phyloP scores from a whole-genome alignment of 176 grass and related monocot species.

The Rhipidocladum racemiflorum region DNA sequence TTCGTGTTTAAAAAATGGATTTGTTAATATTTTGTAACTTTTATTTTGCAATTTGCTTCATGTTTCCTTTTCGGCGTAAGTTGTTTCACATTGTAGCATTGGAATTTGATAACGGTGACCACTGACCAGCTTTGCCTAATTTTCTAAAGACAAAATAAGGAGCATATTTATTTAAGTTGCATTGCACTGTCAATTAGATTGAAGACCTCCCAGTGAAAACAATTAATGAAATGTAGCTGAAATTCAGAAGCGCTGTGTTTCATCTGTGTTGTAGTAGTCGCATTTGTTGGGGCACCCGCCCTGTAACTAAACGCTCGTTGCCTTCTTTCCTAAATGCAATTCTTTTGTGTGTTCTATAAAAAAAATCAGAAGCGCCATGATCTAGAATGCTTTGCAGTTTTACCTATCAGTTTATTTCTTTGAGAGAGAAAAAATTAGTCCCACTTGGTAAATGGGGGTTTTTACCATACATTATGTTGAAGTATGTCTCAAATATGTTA shows the following conservation, averaged over 20 bases:
- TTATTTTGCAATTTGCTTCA: neutral
- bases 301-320: no score
- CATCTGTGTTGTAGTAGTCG: no score
- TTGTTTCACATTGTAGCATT: neutral
- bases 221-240: neutral
- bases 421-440: neutral
- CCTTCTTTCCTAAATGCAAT: no score
- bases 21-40: neutral
- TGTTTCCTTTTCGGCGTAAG: neutral
- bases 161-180: slow-evolving; percentile 4
- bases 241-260: neutral
- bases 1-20: neutral
- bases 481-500: neutral
- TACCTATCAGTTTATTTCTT: neutral
- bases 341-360: no score
- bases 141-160: neutral
- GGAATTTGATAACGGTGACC: neutral
- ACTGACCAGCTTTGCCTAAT: neutral
- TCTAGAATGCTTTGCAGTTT: slow-evolving; percentile 1
- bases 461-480: neutral
- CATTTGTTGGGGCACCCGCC: no score
- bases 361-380: neutral
- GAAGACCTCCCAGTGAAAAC: neutral
- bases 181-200: neutral
- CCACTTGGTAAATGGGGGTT: neutral